Evolutionary conservation across 2,329 filamentous ascomycete genomes (phyloP), one percentile per base, ranked within the genome.

Genomic region (Calonectria hawksworthii): DNA sequence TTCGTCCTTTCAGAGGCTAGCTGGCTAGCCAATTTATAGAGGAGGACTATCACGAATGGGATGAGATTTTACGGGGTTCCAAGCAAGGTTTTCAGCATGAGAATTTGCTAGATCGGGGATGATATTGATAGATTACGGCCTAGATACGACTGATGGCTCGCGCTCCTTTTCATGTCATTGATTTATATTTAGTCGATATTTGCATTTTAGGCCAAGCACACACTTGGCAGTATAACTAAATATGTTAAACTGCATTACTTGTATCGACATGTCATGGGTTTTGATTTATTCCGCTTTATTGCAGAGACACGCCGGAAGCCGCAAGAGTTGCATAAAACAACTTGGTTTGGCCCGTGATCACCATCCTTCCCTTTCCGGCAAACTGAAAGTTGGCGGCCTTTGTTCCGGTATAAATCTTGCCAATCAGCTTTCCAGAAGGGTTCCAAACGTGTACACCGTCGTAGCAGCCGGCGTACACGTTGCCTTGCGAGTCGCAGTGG

Each of bases 321-420:
- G 76, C 77, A 10, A 80, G 51, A 1, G 77, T 81, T 8, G 79
- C 84, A 65, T 85, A 84, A 50, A 82, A 86, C 30, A 86, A 59
- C 30, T 83, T 82, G 3, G 84, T 86, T 71, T 83, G 79, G 5
- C 83, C 84, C 56, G 79, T 82, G 21, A 86, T 84, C 6, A 86
- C 70, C 83, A 86, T 82, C 0, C 82, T 79, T 4, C 85, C 85
- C 1, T 82, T 70, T 2, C 84, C 83, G 7, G 83, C 86, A 69
- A 89, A 88, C 75, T 87, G 86, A 72, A 89, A 89, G 80, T 89
- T 89, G 11, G 87, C 86, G 1, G 81, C 83, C 7, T 83, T 85
- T 41, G 85, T 85, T 0, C 87, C 86, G 0, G 89, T 85, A 70
- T 88, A 88, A 23, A 93, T 89, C 83, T 93, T 93, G 0, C 88